Percentiles rank a stretch among this genome's conserved stretches.
Evolutionary conservation across 345 rosid species (phyloP).

Genomic region (Aquilaria malaccensis): DNA sequence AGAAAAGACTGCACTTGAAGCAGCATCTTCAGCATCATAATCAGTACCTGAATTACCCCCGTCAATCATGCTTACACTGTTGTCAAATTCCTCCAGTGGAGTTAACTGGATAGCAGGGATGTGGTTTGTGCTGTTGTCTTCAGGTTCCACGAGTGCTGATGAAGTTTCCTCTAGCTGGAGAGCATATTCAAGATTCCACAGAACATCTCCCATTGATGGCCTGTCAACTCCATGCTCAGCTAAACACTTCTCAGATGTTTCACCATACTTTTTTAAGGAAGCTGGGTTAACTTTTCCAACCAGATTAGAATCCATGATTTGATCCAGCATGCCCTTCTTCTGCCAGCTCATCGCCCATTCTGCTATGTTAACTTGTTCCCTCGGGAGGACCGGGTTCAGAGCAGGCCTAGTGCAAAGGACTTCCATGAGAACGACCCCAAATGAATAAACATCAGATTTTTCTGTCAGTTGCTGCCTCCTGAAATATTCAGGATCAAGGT

Average conservation of each 20-base stretch:
- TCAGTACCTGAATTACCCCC: constrained; percentile 51
- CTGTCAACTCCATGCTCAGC: constrained; percentile 92
- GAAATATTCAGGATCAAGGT: constrained; percentile 97
- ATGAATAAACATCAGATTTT: constrained; percentile 95
- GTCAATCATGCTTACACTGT: constrained; percentile 73
- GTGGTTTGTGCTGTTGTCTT: constrained; percentile 94
- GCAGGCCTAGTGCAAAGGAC: constrained; percentile 97
- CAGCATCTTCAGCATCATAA: constrained; percentile 78
- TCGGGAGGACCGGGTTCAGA: constrained; percentile 87
- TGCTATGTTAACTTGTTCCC: constrained; percentile 97
- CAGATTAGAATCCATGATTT: constrained; percentile 86
- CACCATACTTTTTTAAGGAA: constrained; percentile 90
- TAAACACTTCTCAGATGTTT: constrained; percentile 96
- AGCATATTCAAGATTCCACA: constrained; percentile 96
- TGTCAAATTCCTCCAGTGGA: constrained; percentile 81
- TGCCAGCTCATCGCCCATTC: constrained; percentile 99
- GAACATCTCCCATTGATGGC: constrained; percentile 97
- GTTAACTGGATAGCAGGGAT: constrained; percentile 80
- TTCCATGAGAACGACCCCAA: constrained; percentile 97
- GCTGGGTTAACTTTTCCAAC: constrained; percentile 81
- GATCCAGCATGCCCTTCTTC: constrained; percentile 91
- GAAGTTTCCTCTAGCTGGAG: constrained; percentile 94
- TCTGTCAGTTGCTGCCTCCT: constrained; percentile 95
- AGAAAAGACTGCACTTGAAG: constrained; percentile 92
- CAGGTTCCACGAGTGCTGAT: constrained; percentile 80